Evolutionary conservation across 2,329 filamentous ascomycete species (phyloP).

Genomic region (Daldinia sp.): DNA sequence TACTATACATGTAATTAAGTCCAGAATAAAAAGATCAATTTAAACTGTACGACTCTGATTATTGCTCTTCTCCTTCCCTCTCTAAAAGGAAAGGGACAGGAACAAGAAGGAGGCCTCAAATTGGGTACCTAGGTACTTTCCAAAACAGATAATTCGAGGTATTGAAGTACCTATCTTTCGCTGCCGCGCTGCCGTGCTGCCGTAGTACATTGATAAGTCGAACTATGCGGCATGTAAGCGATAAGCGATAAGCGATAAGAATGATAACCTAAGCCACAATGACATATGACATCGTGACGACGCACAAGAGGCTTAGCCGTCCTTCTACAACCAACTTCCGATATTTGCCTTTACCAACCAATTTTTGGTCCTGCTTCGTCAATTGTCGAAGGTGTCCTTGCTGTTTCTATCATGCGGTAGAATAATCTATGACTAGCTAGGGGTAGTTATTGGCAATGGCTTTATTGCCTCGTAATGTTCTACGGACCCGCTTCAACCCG

Average conservation of each 20-base stretch:
- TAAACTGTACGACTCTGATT: background rate
- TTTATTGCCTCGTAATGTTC: conserved; percentile 25
- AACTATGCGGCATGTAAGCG: no score
- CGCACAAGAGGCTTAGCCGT: conserved; percentile 43
- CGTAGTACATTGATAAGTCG: no score
- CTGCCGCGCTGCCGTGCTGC: background rate
- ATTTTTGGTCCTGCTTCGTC: conserved; percentile 10
- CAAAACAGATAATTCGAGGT: background rate
- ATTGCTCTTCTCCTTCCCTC: background rate
- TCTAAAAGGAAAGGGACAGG: no score
- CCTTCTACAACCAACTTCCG: background rate
- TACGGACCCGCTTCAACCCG: conserved; percentile 26
- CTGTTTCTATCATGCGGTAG: conserved; percentile 7
- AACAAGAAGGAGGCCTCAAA: background rate
- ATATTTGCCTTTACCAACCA: background rate
- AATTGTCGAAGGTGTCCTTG: conserved; percentile 5
- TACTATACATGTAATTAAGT: no score
- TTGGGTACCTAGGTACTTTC: background rate
- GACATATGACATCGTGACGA: conserved; percentile 43
- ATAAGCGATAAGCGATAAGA: conserved; percentile 24
- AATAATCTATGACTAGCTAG: conserved; percentile 14
- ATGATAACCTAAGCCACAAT: conserved; percentile 38
- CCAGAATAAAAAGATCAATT: no score
- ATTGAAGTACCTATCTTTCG: background rate
- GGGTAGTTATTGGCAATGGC: conserved; percentile 20